phyloP scores from a whole-genome alignment of 371 early-diverging fungal species.

The Rhizomucor pusillus region DNA sequence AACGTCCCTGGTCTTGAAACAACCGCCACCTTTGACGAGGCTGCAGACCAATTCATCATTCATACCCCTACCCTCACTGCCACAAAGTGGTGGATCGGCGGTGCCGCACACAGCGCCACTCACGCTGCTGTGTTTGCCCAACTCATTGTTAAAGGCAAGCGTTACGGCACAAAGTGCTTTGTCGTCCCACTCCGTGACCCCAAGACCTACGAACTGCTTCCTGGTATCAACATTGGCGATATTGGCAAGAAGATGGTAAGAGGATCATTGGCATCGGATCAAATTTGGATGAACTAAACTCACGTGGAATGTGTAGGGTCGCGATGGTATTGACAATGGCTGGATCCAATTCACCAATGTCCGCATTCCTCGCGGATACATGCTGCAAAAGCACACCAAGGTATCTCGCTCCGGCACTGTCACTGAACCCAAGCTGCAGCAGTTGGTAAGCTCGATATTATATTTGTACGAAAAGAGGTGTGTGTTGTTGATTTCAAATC shows the following conservation, averaged over 20 bases:
- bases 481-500: neutral
- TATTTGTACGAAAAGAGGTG: neutral
- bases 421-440: conserved; percentile 60
- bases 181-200: conserved; percentile 71
- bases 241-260: conserved; percentile 69
- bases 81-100: conserved; percentile 98
- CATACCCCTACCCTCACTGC: conserved; percentile 90
- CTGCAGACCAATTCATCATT: conserved; percentile 82
- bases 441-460: conserved; percentile 24
- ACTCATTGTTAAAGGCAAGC: conserved; percentile 72
- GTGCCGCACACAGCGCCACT: conserved; percentile 85
- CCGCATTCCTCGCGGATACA: conserved; percentile 76
- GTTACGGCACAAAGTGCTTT: conserved; percentile 79
- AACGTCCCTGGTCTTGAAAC: conserved; percentile 94
- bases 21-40: conserved; percentile 86
- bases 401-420: conserved; percentile 78
- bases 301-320: conserved; percentile 32
- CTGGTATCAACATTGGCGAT: conserved; percentile 72
- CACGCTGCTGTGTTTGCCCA: conserved; percentile 82
- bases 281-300: neutral
- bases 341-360: conserved; percentile 85
- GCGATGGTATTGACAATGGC: conserved; percentile 84
- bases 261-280: neutral
- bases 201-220: conserved; percentile 52
- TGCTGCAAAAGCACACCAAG: conserved; percentile 93